Base-by-base conservation (phyloP, 2,329 filamentous ascomycete genomes). In the Botrytis deweyae region DNA sequence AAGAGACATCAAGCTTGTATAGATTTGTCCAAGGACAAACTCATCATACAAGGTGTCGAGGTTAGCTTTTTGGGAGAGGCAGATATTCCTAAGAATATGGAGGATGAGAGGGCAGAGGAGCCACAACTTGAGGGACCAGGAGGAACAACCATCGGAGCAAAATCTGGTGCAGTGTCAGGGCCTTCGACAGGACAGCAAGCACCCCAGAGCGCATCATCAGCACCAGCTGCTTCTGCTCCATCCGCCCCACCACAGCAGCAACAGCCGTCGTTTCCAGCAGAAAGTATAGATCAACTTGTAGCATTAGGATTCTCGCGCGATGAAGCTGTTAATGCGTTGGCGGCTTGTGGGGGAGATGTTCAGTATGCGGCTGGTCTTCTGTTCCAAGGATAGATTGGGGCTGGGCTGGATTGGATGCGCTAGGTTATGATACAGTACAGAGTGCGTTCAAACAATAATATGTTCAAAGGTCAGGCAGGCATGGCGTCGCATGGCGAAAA, bases 1-100 rank as follows among this genome's bases (percentile, higher is more conserved):
- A 98, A 97, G 84, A 90, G 96, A 58, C 95, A 98, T 83, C 95
- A 97, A 83, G 96, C 95, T 52, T 92, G 88, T 78, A 95, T 99
- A 80, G 96, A 99, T 82, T 87, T 99, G 20, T 88, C 90, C 76
- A 92, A 91, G 80, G 94, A 96, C 80, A 93, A 91, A 76, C 88
- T 99, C 29, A 88, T 97, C 76, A 97, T 99, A 78, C 93, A 96
- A 79, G 93, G 92, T 73, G 91, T 94, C 77, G 93, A 96, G 78
- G 93, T 99, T 9, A 89, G 92, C 0, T 99, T 99, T 83, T 85
- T 99, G 20, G 92, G 93, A 65, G 96, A 98, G 83, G 92, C 92
- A 4, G 95, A 99, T 77, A 97, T 98, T 70, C 96, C 96, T n/a
- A 97, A 92, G 82, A 89, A 91, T 65, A 86, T 90, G 62, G 92